A percentile compares a stretch with the other conserved stretches of the same genome.
Evolutionary conservation across 805 yeast genomes (phyloP).

Genomic region (Suhomyces prunicola): DNA sequence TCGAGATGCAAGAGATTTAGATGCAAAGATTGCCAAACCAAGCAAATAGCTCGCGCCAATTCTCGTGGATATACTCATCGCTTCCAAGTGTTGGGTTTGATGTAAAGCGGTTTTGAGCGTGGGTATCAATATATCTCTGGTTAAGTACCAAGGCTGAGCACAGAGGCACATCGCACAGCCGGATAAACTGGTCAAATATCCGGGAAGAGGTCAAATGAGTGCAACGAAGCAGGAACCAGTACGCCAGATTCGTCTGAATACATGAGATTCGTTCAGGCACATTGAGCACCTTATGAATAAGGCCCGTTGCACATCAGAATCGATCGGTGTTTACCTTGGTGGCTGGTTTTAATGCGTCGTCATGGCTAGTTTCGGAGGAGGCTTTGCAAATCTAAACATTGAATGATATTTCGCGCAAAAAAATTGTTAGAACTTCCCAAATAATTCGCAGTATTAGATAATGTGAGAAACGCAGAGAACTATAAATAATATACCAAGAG

Average conservation of each 20-base stretch:
- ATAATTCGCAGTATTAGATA: background rate
- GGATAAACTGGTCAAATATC: background rate
- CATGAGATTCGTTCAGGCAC: background rate
- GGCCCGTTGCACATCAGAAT: background rate
- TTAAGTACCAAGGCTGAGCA: background rate
- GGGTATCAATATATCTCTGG: background rate
- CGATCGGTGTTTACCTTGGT: background rate
- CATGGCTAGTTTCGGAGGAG: background rate
- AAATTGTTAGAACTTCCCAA: background rate
- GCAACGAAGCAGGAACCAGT: background rate
- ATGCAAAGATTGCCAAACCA: background rate
- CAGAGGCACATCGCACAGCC: background rate
- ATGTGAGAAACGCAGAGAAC: background rate
- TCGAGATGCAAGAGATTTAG: background rate
- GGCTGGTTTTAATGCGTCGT: background rate
- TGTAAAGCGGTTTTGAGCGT: background rate
- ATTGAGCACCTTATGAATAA: background rate
- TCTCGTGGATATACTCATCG: background rate
- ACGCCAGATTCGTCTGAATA: background rate
- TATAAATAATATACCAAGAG: background rate
- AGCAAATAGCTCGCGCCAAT: background rate
- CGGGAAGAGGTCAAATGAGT: background rate
- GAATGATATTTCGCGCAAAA: background rate
- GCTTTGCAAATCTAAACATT: background rate
- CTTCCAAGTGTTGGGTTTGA: background rate